phyloP scores from a whole-genome alignment of 148 eudicot species.

The Oxyria digyna region DNA sequence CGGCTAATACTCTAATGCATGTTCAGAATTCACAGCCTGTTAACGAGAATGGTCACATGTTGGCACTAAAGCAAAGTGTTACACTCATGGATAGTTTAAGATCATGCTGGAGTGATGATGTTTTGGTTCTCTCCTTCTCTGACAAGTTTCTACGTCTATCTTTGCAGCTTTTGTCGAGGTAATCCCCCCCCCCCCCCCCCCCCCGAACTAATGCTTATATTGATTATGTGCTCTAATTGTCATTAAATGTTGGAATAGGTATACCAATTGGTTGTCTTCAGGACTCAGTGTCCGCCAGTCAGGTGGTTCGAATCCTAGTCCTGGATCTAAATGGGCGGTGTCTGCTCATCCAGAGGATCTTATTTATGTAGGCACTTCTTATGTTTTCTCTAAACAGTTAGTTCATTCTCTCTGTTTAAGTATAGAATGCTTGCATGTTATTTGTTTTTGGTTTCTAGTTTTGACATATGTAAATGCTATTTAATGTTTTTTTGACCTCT shows the following conservation, averaged over 20 bases:
- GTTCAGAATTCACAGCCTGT: slow-evolving; percentile 27
- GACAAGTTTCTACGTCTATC: slow-evolving; percentile 92
- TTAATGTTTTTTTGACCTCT: neutral
- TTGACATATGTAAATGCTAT: neutral
- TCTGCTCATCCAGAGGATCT: slow-evolving; percentile 75
- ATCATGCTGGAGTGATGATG: slow-evolving; percentile 89
- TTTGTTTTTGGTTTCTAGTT: neutral
- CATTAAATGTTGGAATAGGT: slow-evolving; percentile 31
- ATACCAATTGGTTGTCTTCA: slow-evolving; percentile 76
- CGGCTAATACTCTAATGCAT: slow-evolving; percentile 34
- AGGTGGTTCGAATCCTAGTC: slow-evolving; percentile 32
- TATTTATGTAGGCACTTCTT: slow-evolving; percentile 40
- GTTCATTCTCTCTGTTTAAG: neutral
- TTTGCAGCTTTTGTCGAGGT: slow-evolving; percentile 91
- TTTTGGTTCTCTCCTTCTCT: slow-evolving; percentile 67
- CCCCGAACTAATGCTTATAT: neutral
- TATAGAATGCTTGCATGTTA: neutral
- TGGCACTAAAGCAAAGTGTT: slow-evolving; percentile 62
- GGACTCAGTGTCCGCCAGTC: slow-evolving; percentile 68
- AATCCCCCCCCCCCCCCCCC: neutral
- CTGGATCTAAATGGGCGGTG: slow-evolving; percentile 82
- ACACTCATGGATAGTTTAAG: slow-evolving; percentile 73
- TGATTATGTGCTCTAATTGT: neutral
- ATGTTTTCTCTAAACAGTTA: neutral
- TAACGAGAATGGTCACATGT: slow-evolving; percentile 22